A percentile compares a stretch with the other conserved stretches of the same genome.
phyloP scores from a whole-genome alignment of 768 basidiomycete species.

The Asterophora lycoperdoides region DNA sequence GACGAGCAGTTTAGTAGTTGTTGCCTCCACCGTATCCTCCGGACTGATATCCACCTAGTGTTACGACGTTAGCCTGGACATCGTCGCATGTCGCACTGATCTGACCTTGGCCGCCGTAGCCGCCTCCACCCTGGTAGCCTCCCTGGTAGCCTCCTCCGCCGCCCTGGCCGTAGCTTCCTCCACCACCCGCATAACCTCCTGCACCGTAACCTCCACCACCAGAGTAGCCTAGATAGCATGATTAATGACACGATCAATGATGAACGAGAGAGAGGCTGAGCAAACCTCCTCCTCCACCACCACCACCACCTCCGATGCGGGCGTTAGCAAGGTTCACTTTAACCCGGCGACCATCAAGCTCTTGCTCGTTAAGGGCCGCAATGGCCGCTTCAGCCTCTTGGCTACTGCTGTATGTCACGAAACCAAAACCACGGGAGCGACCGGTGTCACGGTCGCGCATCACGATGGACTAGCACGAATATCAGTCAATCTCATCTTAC shows the following conservation, averaged over 20 bases:
- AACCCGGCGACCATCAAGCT: slow-evolving; percentile 89
- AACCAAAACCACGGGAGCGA: slow-evolving; percentile 95
- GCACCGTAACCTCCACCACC: slow-evolving; percentile 16
- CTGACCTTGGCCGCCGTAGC: slow-evolving; percentile 4
- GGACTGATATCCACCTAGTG: slow-evolving; percentile 19
- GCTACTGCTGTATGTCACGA: slow-evolving; percentile 68
- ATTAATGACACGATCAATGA: background rate
- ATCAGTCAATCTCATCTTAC: slow-evolving; percentile 38
- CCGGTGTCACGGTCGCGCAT: slow-evolving; percentile 99
- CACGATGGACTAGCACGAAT: slow-evolving; percentile 75
- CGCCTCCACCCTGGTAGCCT: slow-evolving; percentile 1
- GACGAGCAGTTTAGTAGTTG: slow-evolving; percentile 24
- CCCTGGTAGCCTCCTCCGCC: slow-evolving; percentile 22
- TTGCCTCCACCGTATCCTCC: slow-evolving; percentile 28
- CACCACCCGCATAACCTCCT: background rate
- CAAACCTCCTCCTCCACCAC: slow-evolving; percentile 46
- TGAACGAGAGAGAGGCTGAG: background rate
- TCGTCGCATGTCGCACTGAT: slow-evolving; percentile 14
- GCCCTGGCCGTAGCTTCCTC: background rate
- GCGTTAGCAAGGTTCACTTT: slow-evolving; percentile 85
- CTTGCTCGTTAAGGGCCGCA: slow-evolving; percentile 73
- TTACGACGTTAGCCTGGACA: slow-evolving; percentile 9
- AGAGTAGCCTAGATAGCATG: slow-evolving; percentile 12
- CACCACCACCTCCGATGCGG: slow-evolving; percentile 50
- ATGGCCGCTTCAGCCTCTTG: slow-evolving; percentile 81